Base-by-base conservation (phyloP, 345 rosid genomes). In the Gossypium turneri region DNA sequence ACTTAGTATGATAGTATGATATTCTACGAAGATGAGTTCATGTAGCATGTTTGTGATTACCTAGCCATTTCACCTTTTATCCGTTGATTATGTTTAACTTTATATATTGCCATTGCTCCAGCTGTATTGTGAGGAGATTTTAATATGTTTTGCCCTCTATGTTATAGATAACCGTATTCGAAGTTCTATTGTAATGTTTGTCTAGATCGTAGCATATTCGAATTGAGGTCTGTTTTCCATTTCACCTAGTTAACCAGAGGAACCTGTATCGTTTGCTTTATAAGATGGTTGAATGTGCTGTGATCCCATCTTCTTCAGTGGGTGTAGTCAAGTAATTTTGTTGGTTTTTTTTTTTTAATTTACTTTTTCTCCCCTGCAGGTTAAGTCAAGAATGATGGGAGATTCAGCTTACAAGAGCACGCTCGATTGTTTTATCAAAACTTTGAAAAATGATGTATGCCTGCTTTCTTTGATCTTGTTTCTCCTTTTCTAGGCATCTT, bases 361-460 rank as follows among this genome's bases (percentile, higher is more conserved):
- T 34, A 34, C 41, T 34, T 64, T 38, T 73, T 72, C 52, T 8
- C 70, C 9, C 70, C 51, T 61, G 73, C 97, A 93, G 99, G 90
- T 96, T 47, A 93, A 96, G 86, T 91, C 98, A 1, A 90, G 98
- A 81, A 96, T 96, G 99, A 96, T 96, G 99, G 99, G 97, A 67
- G 97, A 93, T 81, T 79, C 99, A 75, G 73, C 94, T 58, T 96
- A 96, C 90, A 93, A 90, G 83, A 89, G 82, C 86, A 93, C 98
- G 24, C 80, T 96, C 63, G 97, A 96, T 79, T 96, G 99, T 83
- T 96, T 96, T 74, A 77, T 93, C 74, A 93, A 89, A 85, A 96
- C 98, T 50, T 73, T 89, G 80, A 93, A 92, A 88, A 88, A 80
- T 78, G 99, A 96, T 76, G 99, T 92, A 85, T 72, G 89, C 25